Percentiles rank a stretch among this genome's conserved stretches.
Conservation (phyloP, 2,329 filamentous ascomycete species). For the Curvularia eragrostidis region DNA sequence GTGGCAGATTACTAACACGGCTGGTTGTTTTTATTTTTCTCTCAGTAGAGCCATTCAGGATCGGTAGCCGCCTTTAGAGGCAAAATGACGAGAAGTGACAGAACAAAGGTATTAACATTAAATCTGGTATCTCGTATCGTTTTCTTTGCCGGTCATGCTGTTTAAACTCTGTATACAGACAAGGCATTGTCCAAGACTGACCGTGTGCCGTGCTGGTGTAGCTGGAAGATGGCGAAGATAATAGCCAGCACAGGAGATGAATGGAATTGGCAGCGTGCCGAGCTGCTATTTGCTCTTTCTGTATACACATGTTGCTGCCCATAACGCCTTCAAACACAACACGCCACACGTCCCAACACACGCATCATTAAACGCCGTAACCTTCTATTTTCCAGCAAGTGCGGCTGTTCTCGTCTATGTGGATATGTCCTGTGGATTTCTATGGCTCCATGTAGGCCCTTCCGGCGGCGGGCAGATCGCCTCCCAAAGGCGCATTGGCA, state of each 20-base stretch:
- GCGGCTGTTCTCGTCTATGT: not conserved
- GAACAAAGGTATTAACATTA: not conserved
- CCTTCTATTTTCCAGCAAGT: not conserved
- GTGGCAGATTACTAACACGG: not conserved
- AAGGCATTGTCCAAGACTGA: not conserved
- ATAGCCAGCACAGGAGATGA: not conserved
- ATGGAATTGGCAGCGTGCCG: not conserved
- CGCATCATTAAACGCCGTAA: not conserved
- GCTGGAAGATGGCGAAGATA: not conserved
- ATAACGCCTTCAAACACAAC: not conserved
- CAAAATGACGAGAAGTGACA: not conserved
- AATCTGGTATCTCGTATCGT: not conserved
- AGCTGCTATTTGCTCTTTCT: not conserved
- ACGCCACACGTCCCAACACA: not conserved
- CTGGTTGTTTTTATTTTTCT: not conserved
- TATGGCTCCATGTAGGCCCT: conserved; percentile 35
- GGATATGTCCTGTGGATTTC: not conserved
- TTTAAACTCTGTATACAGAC: not conserved
- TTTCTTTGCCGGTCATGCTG: not conserved
- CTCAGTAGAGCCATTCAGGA: too few relatives aligned
- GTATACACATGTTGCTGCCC: not conserved
- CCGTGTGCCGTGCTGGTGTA: not conserved
- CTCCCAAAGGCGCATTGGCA: conserved; percentile 15
- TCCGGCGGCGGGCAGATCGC: conserved; percentile 17
- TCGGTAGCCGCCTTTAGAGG: not conserved